Base-by-base conservation (phyloP, 768 basidiomycete genomes). In the Megacollybia marginata region DNA sequence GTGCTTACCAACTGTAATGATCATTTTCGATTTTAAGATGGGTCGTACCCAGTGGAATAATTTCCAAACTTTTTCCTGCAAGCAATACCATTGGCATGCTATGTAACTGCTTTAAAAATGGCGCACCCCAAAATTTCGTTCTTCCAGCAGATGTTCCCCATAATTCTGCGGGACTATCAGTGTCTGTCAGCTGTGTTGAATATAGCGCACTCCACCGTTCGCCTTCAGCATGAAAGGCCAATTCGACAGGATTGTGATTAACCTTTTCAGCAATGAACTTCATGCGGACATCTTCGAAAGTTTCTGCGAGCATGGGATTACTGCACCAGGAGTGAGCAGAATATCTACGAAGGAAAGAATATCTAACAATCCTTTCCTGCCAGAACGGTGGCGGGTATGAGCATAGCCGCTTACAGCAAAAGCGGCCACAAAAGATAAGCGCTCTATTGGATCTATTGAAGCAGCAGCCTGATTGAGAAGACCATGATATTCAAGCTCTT, bases 71-170 rank as follows among this genome's bases (percentile, higher is more conserved):
- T 70, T 90, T 92, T n/a, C 91, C 90, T 90, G 56, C 12, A 47
- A 43, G 57, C 36, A 50, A 50, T 51, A 48, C 52, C 57, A 48
- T 33, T 51, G 52, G 57, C 52, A 46, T 48, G 34, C 49, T 52
- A 52, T 33, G 42, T 52, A 51, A 52, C 49, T 18, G 18, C 31
- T 9, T 33, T 35, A 43, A 34, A 50, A 48, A 55, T 10, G 40
- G 73, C 82, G 51, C 63, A 88, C 90, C 91, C 88, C 90, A 90
- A 65, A 93, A 91, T 64, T 89, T 91, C 49, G 89, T 92, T 66
- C 79, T 88, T 20, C 87, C 90, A 56, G 79, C 74, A n/a, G 86
- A 85, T 0, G 86, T 89, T 33, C 79, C 86, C 50, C 73, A 73
- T 31, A 91, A 63, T 59, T 82, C 77, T 28, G 6, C 23, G 23